A percentile compares a stretch with the other conserved stretches of the same genome.
These are phyloP conservation scores for Rutstroemia sp. DNA, from an alignment of 2,329 filamentous ascomycete genomes.

Conservation along the genomic window DNA sequence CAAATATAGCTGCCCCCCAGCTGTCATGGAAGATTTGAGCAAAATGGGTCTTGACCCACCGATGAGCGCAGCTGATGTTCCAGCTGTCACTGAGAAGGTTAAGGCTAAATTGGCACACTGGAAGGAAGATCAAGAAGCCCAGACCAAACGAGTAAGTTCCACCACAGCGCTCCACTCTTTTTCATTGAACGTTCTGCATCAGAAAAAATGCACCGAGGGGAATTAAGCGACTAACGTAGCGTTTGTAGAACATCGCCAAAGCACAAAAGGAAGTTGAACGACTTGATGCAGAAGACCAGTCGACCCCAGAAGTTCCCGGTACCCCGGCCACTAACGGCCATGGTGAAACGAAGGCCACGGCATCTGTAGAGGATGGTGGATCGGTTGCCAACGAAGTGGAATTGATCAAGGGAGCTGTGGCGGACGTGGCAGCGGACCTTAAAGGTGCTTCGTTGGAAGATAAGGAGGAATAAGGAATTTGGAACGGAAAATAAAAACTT, in stretches of 20 bases:
- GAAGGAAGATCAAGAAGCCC: constrained; percentile 82
- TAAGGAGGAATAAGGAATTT: constrained; percentile 19
- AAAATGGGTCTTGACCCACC: constrained; percentile 83
- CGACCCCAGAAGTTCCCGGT: constrained; percentile 30
- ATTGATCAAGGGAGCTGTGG: constrained; percentile 42
- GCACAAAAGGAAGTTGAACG: constrained; percentile 92
- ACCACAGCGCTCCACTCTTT: background rate
- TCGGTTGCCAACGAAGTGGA: constrained; percentile 24
- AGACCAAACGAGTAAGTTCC: constrained; percentile 77
- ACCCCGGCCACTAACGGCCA: constrained; percentile 39
- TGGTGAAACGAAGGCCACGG: constrained; percentile 40
- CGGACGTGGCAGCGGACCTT: constrained; percentile 52
- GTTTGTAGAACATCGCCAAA: constrained; percentile 80
- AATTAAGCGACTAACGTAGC: constrained; percentile 28
- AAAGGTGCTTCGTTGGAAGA: constrained; percentile 55
- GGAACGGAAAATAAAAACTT: background rate
- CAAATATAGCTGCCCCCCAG: constrained; percentile 81
- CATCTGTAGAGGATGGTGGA: constrained; percentile 24
- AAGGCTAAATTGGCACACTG: constrained; percentile 86
- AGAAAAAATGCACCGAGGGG: too few species aligned
- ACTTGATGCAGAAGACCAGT: constrained; percentile 62
- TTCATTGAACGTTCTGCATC: background rate
- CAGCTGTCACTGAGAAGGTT: constrained; percentile 75
- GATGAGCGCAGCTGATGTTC: constrained; percentile 76
- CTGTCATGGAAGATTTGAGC: constrained; percentile 83